A percentile compares a stretch with the other conserved stretches of the same genome.
Evolutionary conservation across 2,329 filamentous ascomycete species (phyloP).

Genomic region (Hypoxylon sp.): DNA sequence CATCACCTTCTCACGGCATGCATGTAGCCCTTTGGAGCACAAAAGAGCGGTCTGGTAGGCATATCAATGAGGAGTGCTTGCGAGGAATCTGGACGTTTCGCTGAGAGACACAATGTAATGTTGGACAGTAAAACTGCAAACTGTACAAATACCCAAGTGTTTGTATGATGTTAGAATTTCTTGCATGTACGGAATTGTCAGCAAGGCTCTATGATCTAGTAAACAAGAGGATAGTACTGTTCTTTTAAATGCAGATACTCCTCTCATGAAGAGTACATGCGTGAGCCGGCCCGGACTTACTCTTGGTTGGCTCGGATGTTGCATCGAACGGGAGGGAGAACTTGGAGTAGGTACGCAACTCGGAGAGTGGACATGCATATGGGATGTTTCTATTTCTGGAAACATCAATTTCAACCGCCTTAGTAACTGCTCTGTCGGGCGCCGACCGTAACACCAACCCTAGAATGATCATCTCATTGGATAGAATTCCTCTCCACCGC

Average conservation of each 20-base stretch:
- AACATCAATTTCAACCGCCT: slow-evolving; percentile 27
- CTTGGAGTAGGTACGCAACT: slow-evolving; percentile 23
- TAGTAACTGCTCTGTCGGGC: slow-evolving; percentile 25
- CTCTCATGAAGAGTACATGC: background rate
- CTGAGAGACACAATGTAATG: slow-evolving; percentile 27
- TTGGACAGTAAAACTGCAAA: slow-evolving; percentile 16
- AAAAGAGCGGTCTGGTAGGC: slow-evolving; percentile 40
- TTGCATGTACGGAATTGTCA: background rate
- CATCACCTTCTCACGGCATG: slow-evolving; percentile 32
- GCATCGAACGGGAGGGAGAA: slow-evolving; percentile 44
- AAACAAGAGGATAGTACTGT: slow-evolving; percentile 7
- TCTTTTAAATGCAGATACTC: background rate
- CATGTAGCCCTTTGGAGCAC: slow-evolving; percentile 21
- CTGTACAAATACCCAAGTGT: background rate
- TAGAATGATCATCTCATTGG: slow-evolving; percentile 30
- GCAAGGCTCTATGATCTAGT: slow-evolving; percentile 2
- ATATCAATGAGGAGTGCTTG: slow-evolving; percentile 13
- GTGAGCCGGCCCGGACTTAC: slow-evolving; percentile 33
- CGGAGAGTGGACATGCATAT: slow-evolving; percentile 30
- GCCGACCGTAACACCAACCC: slow-evolving; percentile 22
- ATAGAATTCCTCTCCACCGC: slow-evolving; percentile 23
- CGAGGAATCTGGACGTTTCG: slow-evolving; percentile 28
- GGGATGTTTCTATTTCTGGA: slow-evolving; percentile 43
- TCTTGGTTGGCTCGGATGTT: slow-evolving; percentile 44
- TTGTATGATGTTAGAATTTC: background rate